Conservation (phyloP, 164 flowering plant genomes). For the Warburgia ugandensis region DNA sequence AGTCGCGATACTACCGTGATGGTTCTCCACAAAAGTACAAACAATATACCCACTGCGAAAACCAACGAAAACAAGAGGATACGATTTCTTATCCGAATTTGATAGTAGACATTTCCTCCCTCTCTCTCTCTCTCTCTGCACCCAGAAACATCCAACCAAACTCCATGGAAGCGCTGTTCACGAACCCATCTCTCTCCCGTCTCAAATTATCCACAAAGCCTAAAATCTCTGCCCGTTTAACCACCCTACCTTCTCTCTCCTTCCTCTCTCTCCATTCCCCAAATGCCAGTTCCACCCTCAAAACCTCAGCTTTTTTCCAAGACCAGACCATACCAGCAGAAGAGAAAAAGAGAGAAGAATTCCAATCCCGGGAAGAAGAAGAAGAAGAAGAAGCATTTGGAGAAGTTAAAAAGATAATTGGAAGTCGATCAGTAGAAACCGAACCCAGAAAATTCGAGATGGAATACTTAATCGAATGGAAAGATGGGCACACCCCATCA, state of each 20-base stretch:
- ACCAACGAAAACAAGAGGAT: conserved; percentile 13
- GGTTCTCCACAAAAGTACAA: not conserved
- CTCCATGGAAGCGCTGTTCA: conserved; percentile 41
- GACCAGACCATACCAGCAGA: conserved; percentile 10
- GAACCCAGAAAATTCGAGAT: conserved; percentile 22
- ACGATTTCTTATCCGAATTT: conserved; percentile 24
- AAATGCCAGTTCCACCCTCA: conserved; percentile 1
- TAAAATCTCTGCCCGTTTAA: not conserved
- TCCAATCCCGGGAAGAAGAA: not conserved
- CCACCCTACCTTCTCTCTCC: conserved; percentile 8
- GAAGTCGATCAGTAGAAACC: conserved; percentile 45
- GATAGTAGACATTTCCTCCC: not conserved
- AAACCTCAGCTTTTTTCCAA: conserved; percentile 8
- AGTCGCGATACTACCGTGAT: not conserved
- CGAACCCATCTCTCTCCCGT: conserved; percentile 43
- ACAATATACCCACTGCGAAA: not conserved
- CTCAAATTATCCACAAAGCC: conserved; percentile 32
- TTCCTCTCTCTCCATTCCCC: conserved; percentile 6
- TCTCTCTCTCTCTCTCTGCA: not conserved
- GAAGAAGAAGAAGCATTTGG: conserved; percentile 62
- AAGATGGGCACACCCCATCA: conserved; percentile 79
- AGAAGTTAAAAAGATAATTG: conserved; percentile 72
- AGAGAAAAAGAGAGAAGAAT: not conserved
- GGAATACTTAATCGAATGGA: conserved; percentile 93
- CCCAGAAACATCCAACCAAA: conserved; percentile 1